Evolutionary conservation across 116 monocot species (phyloP), one percentile per base, ranked within the genome.

Genomic region (Thalassia testudinum): DNA sequence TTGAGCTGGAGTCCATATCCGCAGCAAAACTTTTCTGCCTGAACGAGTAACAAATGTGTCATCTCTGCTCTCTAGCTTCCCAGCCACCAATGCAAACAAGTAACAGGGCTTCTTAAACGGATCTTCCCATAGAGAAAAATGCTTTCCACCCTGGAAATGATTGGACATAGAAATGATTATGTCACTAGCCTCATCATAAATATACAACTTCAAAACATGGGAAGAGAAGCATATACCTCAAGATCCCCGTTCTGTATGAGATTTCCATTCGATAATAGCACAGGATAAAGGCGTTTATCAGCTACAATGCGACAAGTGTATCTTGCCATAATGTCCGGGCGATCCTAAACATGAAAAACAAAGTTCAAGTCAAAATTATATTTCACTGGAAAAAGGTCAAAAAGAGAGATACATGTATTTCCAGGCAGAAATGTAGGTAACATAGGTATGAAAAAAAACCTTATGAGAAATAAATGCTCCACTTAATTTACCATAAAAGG

Each of bases 41-140:
- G 99, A 90, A 47, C 62, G 40, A 48, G 99, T 99, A 21, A 79
- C 62, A 69, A 90, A 90, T 43, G 70, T 75, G 42, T 90, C 99
- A 24, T 99, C 82, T 65, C 90, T 79, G 72, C 90, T 82, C 64
- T 79, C 90, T 43, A 99, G 72, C 37, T 86, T 76, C 16, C 99
- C 99, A 52, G 90, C 99, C 60, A 99, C 90, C 58, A 99, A 69
- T 23, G 99, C 99, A 73, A 99, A 99, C 70, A 99, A 72, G 66
- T 99, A 99, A 38, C 90, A 62, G 7, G 99, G 99, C 52, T 99
- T 99, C 62, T 99, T 90, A 56, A 75, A 78, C 47, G 99, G 90
- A 63, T 99, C 99, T 62, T 86, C 86, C 99, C 99, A 99, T 10
- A 90, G 24, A 49, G 70, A 86, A 70, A 82, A 99, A 66, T 99